Evolutionary conservation across 495 filamentous ascomycete species (phyloP).

Genomic region (Pyronema domesticum): DNA sequence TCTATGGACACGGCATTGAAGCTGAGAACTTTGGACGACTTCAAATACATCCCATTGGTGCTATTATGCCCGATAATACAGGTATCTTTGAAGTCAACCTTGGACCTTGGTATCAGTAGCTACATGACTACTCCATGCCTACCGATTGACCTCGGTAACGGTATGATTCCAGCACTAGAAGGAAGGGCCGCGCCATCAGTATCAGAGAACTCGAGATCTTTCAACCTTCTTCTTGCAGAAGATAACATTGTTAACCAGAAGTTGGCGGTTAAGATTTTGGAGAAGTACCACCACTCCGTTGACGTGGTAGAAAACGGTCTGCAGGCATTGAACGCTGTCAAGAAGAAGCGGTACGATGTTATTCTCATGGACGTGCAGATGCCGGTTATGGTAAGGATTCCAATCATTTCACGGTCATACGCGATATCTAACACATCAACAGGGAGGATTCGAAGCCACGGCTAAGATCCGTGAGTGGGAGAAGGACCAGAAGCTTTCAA

Average conservation of each 20-base stretch:
- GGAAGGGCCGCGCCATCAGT: slow-evolving; percentile 81
- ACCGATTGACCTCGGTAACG: slow-evolving; percentile 89
- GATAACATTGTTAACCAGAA: slow-evolving; percentile 97
- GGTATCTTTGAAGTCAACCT: slow-evolving; percentile 80
- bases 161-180: slow-evolving; percentile 94
- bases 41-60: slow-evolving; percentile 96
- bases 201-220: slow-evolving; percentile 85
- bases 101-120: slow-evolving; percentile 90
- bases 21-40: slow-evolving; percentile 71
- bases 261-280: slow-evolving; percentile 87
- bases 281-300: slow-evolving; percentile 94
- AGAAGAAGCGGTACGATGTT: slow-evolving; percentile 80
- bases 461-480: slow-evolving; percentile 94
- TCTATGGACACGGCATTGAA: slow-evolving; percentile 76
- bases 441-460: slow-evolving; percentile 95
- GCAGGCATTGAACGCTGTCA: slow-evolving; percentile 78
- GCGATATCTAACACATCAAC: background rate
- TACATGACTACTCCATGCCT: slow-evolving; percentile 98
- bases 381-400: slow-evolving; percentile 69
- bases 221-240: slow-evolving; percentile 89
- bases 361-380: slow-evolving; percentile 99
- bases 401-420: background rate
- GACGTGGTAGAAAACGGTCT: slow-evolving; percentile 90
- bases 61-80: slow-evolving; percentile 79
- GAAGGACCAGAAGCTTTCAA: slow-evolving; percentile 50